Percentiles rank a stretch among this genome's conserved stretches.
Conservation (phyloP, 108 stramenopile species). For the Skeletonema grethae region DNA sequence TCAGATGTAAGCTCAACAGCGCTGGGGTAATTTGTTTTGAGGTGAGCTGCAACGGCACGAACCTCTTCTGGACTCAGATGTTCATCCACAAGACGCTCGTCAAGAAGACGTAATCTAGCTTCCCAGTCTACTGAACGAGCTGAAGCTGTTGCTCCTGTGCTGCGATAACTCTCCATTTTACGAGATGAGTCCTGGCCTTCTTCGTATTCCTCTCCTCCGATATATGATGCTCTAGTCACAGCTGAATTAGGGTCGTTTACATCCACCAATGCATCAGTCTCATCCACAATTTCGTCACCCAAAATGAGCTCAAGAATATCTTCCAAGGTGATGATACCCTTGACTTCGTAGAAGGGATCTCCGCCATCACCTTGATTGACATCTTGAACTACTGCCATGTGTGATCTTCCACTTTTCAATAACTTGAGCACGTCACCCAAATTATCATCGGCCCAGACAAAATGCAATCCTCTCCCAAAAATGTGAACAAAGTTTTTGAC, state of each 20-base stretch:
- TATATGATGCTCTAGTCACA: constrained; percentile 51
- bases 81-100: constrained; percentile 82
- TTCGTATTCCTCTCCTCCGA: constrained; percentile 10
- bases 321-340: constrained; percentile 98
- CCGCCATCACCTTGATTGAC: constrained; percentile 72
- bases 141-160: neutral
- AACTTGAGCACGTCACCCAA: constrained; percentile 90
- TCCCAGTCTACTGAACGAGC: constrained; percentile 56
- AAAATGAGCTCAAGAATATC: constrained; percentile 94
- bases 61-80: constrained; percentile 71
- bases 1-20: constrained; percentile 69
- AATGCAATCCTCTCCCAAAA: constrained; percentile 88
- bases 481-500: constrained; percentile 90
- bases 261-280: constrained; percentile 91
- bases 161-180: neutral
- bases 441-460: constrained; percentile 87
- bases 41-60: constrained; percentile 81
- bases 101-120: constrained; percentile 77
- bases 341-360: constrained; percentile 94
- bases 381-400: constrained; percentile 95
- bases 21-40: constrained; percentile 70
- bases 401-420: constrained; percentile 87
- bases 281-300: constrained; percentile 98
- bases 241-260: constrained; percentile 58
- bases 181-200: constrained; percentile 1